Evolutionary conservation across 2,329 filamentous ascomycete genomes (phyloP).

Genomic region (Ceratocystis cubensis): DNA sequence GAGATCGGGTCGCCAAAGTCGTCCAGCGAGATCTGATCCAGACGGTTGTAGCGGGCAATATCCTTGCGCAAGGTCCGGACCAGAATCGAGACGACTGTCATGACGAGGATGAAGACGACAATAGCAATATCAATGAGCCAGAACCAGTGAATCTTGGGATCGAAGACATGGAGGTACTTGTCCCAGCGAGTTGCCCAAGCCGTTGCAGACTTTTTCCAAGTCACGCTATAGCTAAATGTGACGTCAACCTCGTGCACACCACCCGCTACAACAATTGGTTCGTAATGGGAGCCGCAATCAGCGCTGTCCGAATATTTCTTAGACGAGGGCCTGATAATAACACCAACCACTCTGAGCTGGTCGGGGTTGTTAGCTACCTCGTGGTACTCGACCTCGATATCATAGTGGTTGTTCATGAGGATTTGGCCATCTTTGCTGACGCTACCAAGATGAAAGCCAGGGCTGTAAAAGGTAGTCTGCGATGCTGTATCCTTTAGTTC

Average conservation of each 20-base stretch:
- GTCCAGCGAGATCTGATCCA: slow-evolving; percentile 82
- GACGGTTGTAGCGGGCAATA: slow-evolving; percentile 88
- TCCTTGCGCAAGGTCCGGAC: slow-evolving; percentile 83
- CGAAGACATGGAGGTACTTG: slow-evolving; percentile 94
- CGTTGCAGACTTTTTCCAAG: slow-evolving; percentile 72
- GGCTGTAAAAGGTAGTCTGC: slow-evolving; percentile 71
- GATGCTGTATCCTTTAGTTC: slow-evolving; percentile 64
- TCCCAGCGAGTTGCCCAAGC: slow-evolving; percentile 97
- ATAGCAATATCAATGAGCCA: slow-evolving; percentile 92
- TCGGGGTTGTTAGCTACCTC: slow-evolving; percentile 50
- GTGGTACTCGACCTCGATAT: slow-evolving; percentile 89
- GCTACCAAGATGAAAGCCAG: slow-evolving; percentile 71
- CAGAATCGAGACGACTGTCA: slow-evolving; percentile 87
- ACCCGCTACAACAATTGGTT: slow-evolving; percentile 50
- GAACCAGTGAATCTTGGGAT: slow-evolving; percentile 98
- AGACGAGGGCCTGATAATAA: slow-evolving; percentile 74
- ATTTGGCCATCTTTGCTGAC: slow-evolving; percentile 33
- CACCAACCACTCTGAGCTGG: slow-evolving; percentile 79
- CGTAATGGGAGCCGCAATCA: slow-evolving; percentile 49
- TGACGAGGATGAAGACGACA: slow-evolving; percentile 81
- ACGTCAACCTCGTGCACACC: slow-evolving; percentile 46
- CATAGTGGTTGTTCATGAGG: slow-evolving; percentile 83
- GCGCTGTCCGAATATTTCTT: slow-evolving; percentile 44
- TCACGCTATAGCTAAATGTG: slow-evolving; percentile 82
- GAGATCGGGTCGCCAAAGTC: slow-evolving; percentile 70